These are phyloP conservation scores for Nicotiana paniculata DNA, from an alignment of 257 asterid genomes.

Conservation along the genomic window DNA sequence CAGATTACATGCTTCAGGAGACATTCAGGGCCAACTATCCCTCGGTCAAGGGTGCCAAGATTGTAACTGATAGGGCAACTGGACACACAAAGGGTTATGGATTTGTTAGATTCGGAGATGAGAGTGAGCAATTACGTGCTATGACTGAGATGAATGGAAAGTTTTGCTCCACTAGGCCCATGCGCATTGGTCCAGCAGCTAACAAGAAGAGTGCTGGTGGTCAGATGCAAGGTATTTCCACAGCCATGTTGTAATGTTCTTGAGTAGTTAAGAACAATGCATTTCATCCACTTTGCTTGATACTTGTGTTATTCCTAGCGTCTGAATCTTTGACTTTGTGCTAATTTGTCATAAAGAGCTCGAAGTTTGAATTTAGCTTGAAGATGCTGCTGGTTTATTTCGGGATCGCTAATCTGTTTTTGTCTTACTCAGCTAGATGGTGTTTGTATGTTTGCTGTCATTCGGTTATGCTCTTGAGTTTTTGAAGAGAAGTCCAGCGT, in stretches of 20 bases:
- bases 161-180: slow-evolving; percentile 73
- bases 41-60: slow-evolving; percentile 79
- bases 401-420: slow-evolving; percentile 20
- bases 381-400: slow-evolving; percentile 15
- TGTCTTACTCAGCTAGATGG: not conserved
- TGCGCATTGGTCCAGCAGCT: slow-evolving; percentile 88
- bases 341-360: slow-evolving; percentile 21
- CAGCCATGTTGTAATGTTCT: not conserved
- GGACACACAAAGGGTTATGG: slow-evolving; percentile 93
- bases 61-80: slow-evolving; percentile 66
- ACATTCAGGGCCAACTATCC: slow-evolving; percentile 53
- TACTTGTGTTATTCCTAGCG: slow-evolving; percentile 18
- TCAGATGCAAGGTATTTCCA: slow-evolving; percentile 48
- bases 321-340: slow-evolving; percentile 13
- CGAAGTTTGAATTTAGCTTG: slow-evolving; percentile 23
- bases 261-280: slow-evolving; percentile 12
- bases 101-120: slow-evolving; percentile 79
- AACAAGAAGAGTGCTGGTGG: slow-evolving; percentile 51
- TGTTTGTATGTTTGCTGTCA: not conserved
- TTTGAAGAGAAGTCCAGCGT: slow-evolving; percentile 26
- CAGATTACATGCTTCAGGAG: slow-evolving; percentile 61
- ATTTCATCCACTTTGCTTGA: not conserved
- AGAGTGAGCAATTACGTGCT: slow-evolving; percentile 70
- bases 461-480: slow-evolving; percentile 41
- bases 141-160: slow-evolving; percentile 84